A percentile compares a stretch with the other conserved stretches of the same genome.
Conservation (phyloP, 345 rosid genomes). For the Garcia nutans region DNA sequence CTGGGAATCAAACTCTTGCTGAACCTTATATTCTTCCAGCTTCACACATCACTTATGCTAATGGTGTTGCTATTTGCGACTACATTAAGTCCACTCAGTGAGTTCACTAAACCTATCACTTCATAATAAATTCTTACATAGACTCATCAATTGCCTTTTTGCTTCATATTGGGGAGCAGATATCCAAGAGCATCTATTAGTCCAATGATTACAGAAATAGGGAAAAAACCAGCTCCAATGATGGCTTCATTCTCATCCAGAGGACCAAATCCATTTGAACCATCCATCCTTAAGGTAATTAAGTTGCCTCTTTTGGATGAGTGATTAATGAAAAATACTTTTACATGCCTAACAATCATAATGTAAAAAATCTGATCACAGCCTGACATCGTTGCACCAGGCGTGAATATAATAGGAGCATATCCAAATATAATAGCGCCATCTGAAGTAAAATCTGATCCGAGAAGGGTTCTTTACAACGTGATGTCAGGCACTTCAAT, state of each 20-base stretch:
- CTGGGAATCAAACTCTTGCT: conserved; percentile 24
- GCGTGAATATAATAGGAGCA: conserved; percentile 42
- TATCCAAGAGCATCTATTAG: conserved; percentile 11
- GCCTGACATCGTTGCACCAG: conserved; percentile 50
- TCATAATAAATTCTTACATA: not conserved
- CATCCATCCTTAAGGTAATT: conserved; percentile 20
- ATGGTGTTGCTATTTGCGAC: not conserved
- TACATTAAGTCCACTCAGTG: not conserved
- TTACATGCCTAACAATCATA: not conserved
- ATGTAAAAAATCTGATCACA: not conserved
- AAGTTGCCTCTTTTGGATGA: no score
- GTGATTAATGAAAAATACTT: no score
- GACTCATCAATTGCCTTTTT: not conserved
- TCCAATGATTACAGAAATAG: not conserved
- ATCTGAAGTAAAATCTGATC: not conserved
- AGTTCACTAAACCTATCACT: not conserved
- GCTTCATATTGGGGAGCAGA: not conserved
- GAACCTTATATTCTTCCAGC: not conserved
- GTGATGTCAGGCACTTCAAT: conserved; percentile 38
- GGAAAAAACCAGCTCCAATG: conserved; percentile 10
- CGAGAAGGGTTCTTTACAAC: conserved; percentile 14
- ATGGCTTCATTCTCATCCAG: conserved; percentile 37
- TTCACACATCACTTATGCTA: not conserved
- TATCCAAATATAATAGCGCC: conserved; percentile 19
- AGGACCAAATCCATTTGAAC: conserved; percentile 14